Conservation (phyloP, 352 stramenopile genomes). For the Saprolegnia diclina region DNA sequence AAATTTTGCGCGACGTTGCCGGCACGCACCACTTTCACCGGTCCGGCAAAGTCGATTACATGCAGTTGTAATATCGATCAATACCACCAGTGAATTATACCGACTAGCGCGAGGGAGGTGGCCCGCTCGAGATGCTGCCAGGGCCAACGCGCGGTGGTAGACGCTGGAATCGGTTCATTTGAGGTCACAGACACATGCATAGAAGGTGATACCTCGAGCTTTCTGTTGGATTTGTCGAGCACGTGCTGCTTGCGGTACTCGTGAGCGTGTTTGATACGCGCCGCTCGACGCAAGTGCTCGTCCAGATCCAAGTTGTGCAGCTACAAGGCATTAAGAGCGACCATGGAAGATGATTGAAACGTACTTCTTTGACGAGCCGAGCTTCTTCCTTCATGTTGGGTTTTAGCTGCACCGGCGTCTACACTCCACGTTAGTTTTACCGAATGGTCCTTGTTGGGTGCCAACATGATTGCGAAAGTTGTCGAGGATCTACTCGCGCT, state of each 20-base stretch:
- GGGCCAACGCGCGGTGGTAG: too few species aligned
- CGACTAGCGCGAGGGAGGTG: too few species aligned
- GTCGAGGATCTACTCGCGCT: not conserved
- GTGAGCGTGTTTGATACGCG: constrained; percentile 7
- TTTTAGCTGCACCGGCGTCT: constrained; percentile 10
- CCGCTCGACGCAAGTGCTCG: constrained; percentile 11
- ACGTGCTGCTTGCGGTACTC: constrained; percentile 15
- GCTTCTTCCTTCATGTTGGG: constrained; percentile 7
- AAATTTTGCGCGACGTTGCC: not conserved
- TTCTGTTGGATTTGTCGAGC: not conserved
- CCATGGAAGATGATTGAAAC: not conserved
- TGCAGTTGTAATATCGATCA: not conserved
- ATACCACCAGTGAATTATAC: too few species aligned
- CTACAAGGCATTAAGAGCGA: not conserved
- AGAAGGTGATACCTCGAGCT: not conserved
- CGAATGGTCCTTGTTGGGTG: not conserved
- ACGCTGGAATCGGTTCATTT: too few species aligned
- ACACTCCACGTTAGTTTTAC: not conserved
- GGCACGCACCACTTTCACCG: not conserved
- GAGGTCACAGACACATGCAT: too few species aligned
- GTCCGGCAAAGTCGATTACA: not conserved
- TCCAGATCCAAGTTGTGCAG: constrained; percentile 18
- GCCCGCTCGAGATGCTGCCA: too few species aligned
- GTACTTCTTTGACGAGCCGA: constrained; percentile 20
- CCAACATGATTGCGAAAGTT: not conserved